These are phyloP conservation scores for Nematodospora anomalae DNA, from an alignment of 1,139 yeast species.

Conservation along the genomic window DNA sequence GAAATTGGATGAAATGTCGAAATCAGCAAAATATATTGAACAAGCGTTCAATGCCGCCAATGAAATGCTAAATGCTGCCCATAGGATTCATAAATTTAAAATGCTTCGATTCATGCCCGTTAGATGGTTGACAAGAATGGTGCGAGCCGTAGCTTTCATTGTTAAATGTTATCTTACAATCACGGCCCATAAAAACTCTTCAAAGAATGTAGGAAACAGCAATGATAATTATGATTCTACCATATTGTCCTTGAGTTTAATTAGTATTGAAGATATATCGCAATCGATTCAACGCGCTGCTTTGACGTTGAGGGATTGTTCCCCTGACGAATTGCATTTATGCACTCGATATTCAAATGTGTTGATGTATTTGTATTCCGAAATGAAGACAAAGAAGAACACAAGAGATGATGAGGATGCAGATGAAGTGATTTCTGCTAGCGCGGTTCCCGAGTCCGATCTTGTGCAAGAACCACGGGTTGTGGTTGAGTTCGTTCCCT, in stretches of 20 bases:
- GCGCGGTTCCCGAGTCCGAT: background rate
- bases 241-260: constrained; percentile 59
- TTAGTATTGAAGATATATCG: constrained; percentile 70
- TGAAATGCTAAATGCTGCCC: constrained; percentile 71
- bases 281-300: constrained; percentile 73
- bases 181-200: constrained; percentile 45
- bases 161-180: constrained; percentile 79
- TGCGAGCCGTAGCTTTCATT: constrained; percentile 87
- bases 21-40: constrained; percentile 75
- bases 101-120: constrained; percentile 81
- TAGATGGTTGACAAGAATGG: constrained; percentile 84
- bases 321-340: constrained; percentile 87
- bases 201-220: constrained; percentile 19
- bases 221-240: constrained; percentile 47
- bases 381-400: constrained; percentile 51
- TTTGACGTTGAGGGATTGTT: constrained; percentile 70
- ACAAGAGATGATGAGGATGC: constrained; percentile 14
- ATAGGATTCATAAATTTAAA: constrained; percentile 64
- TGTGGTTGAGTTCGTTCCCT: background rate
- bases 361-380: constrained; percentile 73
- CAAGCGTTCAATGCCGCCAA: constrained; percentile 84
- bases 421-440: no score
- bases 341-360: constrained; percentile 82
- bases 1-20: constrained; percentile 68
- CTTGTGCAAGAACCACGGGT: background rate